A percentile compares a stretch with the other conserved stretches of the same genome.
Evolutionary conservation across 768 basidiomycete genomes (phyloP).

Genomic region (Phanerochaete sordida): DNA sequence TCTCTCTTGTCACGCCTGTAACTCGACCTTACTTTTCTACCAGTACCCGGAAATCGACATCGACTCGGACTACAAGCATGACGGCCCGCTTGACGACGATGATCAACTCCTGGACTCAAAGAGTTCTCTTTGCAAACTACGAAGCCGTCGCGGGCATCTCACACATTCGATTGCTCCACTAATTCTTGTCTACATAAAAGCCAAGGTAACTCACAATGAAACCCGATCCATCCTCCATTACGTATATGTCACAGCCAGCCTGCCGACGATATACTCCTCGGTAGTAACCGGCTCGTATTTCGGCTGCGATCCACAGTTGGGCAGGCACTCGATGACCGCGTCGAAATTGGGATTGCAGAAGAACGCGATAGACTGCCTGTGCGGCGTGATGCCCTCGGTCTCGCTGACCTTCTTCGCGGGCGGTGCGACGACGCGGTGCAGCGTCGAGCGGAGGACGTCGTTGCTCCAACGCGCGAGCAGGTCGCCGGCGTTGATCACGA

Average conservation of each 20-base stretch:
- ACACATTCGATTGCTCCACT: too few relatives aligned
- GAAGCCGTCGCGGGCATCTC: too few relatives aligned
- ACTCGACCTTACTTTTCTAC: background rate
- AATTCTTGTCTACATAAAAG: too few relatives aligned
- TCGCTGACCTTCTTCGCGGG: slow-evolving; percentile 44
- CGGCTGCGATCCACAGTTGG: slow-evolving; percentile 52
- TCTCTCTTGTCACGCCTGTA: background rate
- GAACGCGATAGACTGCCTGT: slow-evolving; percentile 79
- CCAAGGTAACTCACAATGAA: too few relatives aligned
- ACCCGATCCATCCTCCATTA: background rate
- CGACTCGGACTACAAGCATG: too few relatives aligned
- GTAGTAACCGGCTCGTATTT: slow-evolving; percentile 74
- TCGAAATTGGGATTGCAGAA: slow-evolving; percentile 83
- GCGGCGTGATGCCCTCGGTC: slow-evolving; percentile 53
- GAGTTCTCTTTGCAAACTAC: too few relatives aligned
- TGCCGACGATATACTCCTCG: slow-evolving; percentile 73
- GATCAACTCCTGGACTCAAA: too few relatives aligned
- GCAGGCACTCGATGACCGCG: slow-evolving; percentile 65
- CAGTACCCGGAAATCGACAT: too few relatives aligned
- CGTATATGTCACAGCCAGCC: slow-evolving; percentile 35
- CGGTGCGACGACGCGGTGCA: slow-evolving; percentile 82
- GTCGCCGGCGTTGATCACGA: slow-evolving; percentile 82
- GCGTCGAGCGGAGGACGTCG: slow-evolving; percentile 71
- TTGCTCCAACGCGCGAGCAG: slow-evolving; percentile 83
- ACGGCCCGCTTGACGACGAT: too few relatives aligned